Evolutionary conservation across 2,329 filamentous ascomycete species (phyloP), one percentile per base, ranked within the genome.

Genomic region (Beauveria rudraprayagi): DNA sequence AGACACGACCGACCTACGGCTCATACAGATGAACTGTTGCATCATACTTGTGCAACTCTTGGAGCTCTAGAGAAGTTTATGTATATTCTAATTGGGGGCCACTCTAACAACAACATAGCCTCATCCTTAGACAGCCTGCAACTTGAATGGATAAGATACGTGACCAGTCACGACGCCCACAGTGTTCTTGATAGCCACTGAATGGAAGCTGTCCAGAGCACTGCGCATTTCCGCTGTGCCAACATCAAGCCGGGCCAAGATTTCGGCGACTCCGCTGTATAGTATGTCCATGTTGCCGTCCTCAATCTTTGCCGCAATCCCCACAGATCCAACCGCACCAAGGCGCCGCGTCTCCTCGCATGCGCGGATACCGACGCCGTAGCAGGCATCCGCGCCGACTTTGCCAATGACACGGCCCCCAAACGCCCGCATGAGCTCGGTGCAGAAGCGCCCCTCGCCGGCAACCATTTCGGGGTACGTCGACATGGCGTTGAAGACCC

Each of bases 331-430:
- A 1, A 70, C 56, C 0, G 70, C 72, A 0, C 76, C 75, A 3
- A 78, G 67, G 1, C 59, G 63, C n/a, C 60, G 65, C 0, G 77
- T 78, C 22, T 71, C 64, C 28, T 73, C 68, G 1, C 72, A 75
- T 8, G 67, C 70, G n/a, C 73, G 69, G 3, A 81, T 65, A 0
- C 73, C 78, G 8, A 81, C 66, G 0, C 72, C 76, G 64, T 81
- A 82, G 53, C 76, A 81, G 0, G 72, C 79, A 64, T 81, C 78
- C 0, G 79, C 78, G 0, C 79, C 79, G 3, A 81, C 47, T 63
- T 82, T 82, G 1, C 79, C 78, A 43, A 80, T 71, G 0, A 80
- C 57, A 0, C 62, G 30, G 0, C 75, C 76, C 2, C 64, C 48
- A 56, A 74, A 80, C 1, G 67, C 67, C 10, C 60, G 30, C 77